Evolutionary conservation across 1,284 basidiomycete species (phyloP).

Genomic region (Marasmius fiardii): DNA sequence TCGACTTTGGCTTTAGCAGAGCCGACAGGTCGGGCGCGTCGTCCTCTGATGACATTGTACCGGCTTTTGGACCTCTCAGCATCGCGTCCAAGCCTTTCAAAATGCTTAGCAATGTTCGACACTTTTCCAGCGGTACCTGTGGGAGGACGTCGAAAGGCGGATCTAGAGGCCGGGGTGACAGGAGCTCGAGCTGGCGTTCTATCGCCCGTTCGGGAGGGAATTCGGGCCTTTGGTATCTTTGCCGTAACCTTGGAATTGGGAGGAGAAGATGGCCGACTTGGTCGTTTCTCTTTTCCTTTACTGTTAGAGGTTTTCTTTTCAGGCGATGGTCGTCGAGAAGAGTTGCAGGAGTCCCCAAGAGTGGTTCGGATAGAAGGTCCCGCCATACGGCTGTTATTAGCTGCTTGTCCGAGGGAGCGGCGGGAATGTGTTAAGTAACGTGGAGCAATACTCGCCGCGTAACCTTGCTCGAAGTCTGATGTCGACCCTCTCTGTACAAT

Average conservation of each 20-base stretch:
- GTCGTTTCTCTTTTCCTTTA: constrained; percentile 34
- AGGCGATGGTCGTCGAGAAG: constrained; percentile 67
- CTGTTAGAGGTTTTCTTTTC: constrained; percentile 62
- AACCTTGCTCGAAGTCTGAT: constrained; percentile 86
- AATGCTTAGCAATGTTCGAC: constrained; percentile 73
- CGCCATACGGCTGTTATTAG: constrained; percentile 44
- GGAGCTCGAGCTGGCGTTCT: constrained; percentile 42
- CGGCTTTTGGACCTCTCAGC: constrained; percentile 64
- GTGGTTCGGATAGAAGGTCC: constrained; percentile 38
- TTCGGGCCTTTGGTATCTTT: constrained; percentile 35
- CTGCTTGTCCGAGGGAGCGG: constrained; percentile 33
- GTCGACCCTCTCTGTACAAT: constrained; percentile 55
- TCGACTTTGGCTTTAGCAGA: constrained; percentile 88
- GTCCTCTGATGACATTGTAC: constrained; percentile 81
- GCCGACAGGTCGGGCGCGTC: constrained; percentile 89
- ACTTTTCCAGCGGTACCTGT: constrained; percentile 58
- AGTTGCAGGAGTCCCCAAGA: constrained; percentile 51
- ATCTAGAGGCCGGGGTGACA: constrained; percentile 38
- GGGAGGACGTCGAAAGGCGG: constrained; percentile 50
- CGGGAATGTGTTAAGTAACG: constrained; percentile 56
- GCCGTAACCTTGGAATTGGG: constrained; percentile 26
- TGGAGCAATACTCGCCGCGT: constrained; percentile 84
- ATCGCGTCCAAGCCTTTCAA: constrained; percentile 69
- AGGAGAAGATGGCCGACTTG: constrained; percentile 43
- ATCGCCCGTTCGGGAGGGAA: constrained; percentile 48